Percentiles rank a stretch among this genome's conserved stretches.
Conservation (phyloP, 352 stramenopile species). For the Pythium phragmitis region DNA sequence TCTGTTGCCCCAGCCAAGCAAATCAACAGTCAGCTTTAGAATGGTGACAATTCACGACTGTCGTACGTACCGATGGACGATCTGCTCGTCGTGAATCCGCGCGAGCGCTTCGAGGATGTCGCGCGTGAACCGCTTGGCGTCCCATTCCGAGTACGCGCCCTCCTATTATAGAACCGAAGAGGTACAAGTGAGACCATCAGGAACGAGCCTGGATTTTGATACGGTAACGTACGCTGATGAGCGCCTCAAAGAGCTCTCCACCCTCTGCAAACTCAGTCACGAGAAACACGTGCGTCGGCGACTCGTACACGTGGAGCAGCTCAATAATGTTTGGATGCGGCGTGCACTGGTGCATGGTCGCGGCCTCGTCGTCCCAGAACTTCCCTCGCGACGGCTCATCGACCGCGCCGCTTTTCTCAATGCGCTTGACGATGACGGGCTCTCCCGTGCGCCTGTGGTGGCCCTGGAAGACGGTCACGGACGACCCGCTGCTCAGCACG, state of each 20-base stretch:
- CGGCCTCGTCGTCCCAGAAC: conserved; percentile 51
- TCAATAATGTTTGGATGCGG: conserved; percentile 59
- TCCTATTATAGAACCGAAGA: conserved; percentile 28
- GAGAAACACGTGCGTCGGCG: conserved; percentile 46
- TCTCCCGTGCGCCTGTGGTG: conserved; percentile 33
- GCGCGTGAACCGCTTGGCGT: conserved; percentile 44
- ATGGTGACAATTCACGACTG: neutral
- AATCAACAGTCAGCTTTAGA: too few relatives aligned
- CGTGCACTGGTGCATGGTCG: conserved; percentile 45
- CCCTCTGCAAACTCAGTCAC: conserved; percentile 59
- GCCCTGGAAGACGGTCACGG: conserved; percentile 49
- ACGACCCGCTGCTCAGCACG: conserved; percentile 48
- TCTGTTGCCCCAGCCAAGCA: conserved; percentile 21
- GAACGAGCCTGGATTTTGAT: neutral
- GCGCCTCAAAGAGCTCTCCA: conserved; percentile 68
- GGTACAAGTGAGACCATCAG: neutral
- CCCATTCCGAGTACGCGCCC: conserved; percentile 75
- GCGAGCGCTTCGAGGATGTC: conserved; percentile 60
- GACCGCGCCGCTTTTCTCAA: conserved; percentile 37
- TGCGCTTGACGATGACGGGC: conserved; percentile 58
- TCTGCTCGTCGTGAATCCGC: conserved; percentile 65
- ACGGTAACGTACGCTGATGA: conserved; percentile 38
- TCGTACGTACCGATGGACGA: conserved; percentile 56
- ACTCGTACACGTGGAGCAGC: conserved; percentile 53
- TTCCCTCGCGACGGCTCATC: neutral